Base-by-base conservation (phyloP, 805 yeast genomes). In the Myxozyma neotropica region DNA sequence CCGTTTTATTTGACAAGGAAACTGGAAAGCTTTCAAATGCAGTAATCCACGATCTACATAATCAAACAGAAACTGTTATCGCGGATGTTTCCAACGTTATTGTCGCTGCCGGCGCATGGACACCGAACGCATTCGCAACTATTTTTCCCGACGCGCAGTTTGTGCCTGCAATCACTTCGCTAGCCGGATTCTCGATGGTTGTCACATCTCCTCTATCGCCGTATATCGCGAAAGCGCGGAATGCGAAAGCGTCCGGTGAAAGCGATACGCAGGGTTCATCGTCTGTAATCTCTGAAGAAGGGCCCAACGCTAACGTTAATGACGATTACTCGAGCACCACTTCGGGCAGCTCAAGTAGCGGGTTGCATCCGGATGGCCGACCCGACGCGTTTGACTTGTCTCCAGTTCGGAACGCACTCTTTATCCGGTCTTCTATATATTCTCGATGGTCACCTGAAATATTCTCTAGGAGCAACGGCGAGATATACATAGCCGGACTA, bases 31-130 rank as follows among this genome's bases (percentile, higher is more conserved):
- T 61, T 2, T 44, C 51, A 6, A 19, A 51, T 19, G 65, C 64
- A 7, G 52, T 47, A 5, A 13, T 61, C 10, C 48, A 53, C 6
- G 49, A 61, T 29, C 40, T 51, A 17, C 55, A 52, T 12, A 50
- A 64, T 12, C 56, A 54, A 23, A 26, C 6, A 13, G 57, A 33
- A 10, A 29, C 21, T 3, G 21, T 33, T 1, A 40, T 61, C 8
- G n/a, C 31, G 12, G 44, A 61, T 10, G 53, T 64, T 44, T 31
- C 43, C 15, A 52, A 55, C 23, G 33, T 64, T 23, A 60, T 64
- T 15, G 27, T 64, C 21, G 63, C 68, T 8, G 66, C 66, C 13
- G 68, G 68, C 15, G 61, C 67, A 17, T 64, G 67, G 67, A 42
- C 64, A 15, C 48, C 60, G 2, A 27, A 52, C 17, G 67, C 58